Evolutionary conservation across 169 alveolate species (phyloP), one percentile per base, ranked within the genome.

Genomic region (Cryptosporidium tyzzeri): DNA sequence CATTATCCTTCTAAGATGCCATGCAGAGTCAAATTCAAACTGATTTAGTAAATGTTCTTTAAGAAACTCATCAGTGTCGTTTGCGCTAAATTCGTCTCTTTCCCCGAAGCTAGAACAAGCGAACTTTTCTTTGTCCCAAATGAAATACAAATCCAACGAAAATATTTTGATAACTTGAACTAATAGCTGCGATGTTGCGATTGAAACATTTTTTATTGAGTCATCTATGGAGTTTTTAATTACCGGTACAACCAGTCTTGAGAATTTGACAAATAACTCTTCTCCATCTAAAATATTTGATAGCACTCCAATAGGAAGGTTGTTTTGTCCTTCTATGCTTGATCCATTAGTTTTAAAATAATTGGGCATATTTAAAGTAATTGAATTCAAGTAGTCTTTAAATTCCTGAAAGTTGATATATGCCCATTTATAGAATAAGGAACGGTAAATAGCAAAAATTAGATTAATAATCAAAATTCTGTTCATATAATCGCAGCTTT

Each of bases 1-100:
- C 89, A 62, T 59, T 58, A 80, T 67, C 3, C 29, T 41, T 65
- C 89, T 58, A 12, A 80, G 59, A 18, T 80, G 89, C 89, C 89
- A 80, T 18, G 62, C 70, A 2, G 89, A 62, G 50, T 80, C 89
- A 14, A 61, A 65, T 31, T 80, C 89, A 45, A 41, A 65, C 16
- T 80, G 89, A 31, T 65, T 80, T 8, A 62, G 29, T n/a, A 80
- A 65, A 58, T 80, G 75, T 33, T 80, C 67, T 48, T 37, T 59
- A 23, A 80, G 39, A 21, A 65, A 41, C 35, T 80, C 75, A 16
- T 80, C 89, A 23, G 35, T n/a, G 31, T 55, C 61, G 23, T 26
- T 80, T 41, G 45, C 10, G 21, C 23, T 12, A 45, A 39, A 21
- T 26, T 33, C 71, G 44, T n/a, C 31, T 23, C 35, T 73, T 21